Percentiles rank a stretch among this genome's conserved stretches.
phyloP scores from a whole-genome alignment of 495 filamentous ascomycete species.

The Aspergillus sclerotiicarbonarius region DNA sequence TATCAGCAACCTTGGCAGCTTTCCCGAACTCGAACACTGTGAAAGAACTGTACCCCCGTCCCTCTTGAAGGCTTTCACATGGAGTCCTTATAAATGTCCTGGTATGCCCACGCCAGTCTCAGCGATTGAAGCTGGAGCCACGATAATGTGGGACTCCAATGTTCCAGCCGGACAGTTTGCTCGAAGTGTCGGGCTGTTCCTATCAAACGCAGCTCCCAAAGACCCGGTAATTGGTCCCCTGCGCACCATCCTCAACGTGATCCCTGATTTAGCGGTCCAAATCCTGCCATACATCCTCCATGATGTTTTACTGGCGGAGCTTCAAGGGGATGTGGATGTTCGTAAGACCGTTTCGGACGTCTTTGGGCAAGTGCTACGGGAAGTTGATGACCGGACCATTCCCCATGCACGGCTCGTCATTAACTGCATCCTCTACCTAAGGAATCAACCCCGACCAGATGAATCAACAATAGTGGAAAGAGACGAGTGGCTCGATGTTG shows the following conservation, averaged over 20 bases:
- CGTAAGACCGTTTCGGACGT: slow-evolving; percentile 43
- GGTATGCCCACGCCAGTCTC: slow-evolving; percentile 14
- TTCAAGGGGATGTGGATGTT: slow-evolving; percentile 26
- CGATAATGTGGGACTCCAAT: slow-evolving; percentile 15
- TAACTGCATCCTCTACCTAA: slow-evolving; percentile 81
- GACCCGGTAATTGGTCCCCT: slow-evolving; percentile 68
- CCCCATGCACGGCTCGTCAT: slow-evolving; percentile 63
- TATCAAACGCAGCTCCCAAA: slow-evolving; percentile 58
- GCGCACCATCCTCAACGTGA: slow-evolving; percentile 55
- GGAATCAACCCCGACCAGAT: slow-evolving; percentile 70
- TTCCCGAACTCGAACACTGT: slow-evolving; percentile 47
- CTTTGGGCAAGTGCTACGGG: slow-evolving; percentile 35
- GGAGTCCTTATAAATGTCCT: slow-evolving; percentile 45
- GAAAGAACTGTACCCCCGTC: slow-evolving; percentile 39
- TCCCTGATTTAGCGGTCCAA: slow-evolving; percentile 66
- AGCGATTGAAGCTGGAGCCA: slow-evolving; percentile 17
- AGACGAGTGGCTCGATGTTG: slow-evolving; percentile 79
- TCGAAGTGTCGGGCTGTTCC: slow-evolving; percentile 55
- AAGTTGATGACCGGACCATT: slow-evolving; percentile 33
- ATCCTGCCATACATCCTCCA: slow-evolving; percentile 80
- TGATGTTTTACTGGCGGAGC: slow-evolving; percentile 60
- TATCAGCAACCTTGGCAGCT: slow-evolving; percentile 52
- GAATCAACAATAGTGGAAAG: slow-evolving; percentile 79
- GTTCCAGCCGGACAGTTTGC: slow-evolving; percentile 56
- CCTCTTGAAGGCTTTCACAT: slow-evolving; percentile 43